Percentiles rank a stretch among this genome's conserved stretches.
phyloP scores from a whole-genome alignment of 1,139 yeast species.

The Candida buenavistaensis region DNA sequence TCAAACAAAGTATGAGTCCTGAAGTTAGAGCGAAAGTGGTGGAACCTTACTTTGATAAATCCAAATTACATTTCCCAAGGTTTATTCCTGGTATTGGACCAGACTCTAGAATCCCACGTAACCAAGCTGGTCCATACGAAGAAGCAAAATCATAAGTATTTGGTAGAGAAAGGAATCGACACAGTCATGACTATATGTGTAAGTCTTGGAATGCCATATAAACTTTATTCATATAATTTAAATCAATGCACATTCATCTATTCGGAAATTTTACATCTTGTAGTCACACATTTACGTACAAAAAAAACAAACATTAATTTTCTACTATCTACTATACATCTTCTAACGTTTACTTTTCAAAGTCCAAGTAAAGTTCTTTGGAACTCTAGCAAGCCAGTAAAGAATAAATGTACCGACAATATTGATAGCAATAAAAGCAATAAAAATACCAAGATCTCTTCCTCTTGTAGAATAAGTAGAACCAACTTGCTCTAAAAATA shows the following conservation, averaged over 20 bases:
- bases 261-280: too few relatives aligned
- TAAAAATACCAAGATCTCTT: constrained; percentile 68
- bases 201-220: too few relatives aligned
- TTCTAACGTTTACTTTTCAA: constrained; percentile 1
- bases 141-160: too few relatives aligned
- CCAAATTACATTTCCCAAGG: constrained; percentile 47
- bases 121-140: too few relatives aligned
- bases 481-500: constrained; percentile 43
- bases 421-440: constrained; percentile 49
- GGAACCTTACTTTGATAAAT: constrained; percentile 46
- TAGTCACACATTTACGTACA: too few relatives aligned
- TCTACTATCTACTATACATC: too few relatives aligned
- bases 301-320: too few relatives aligned
- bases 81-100: constrained; percentile 45
- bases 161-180: too few relatives aligned
- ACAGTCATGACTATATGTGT: too few relatives aligned
- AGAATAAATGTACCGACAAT: constrained; percentile 49
- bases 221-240: too few relatives aligned
- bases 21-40: constrained; percentile 43
- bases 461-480: constrained; percentile 51
- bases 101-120: background rate
- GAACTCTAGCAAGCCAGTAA: constrained; percentile 78
- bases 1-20: constrained; percentile 44
- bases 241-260: too few relatives aligned
- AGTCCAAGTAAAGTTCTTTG: constrained; percentile 27